A percentile compares a stretch with the other conserved stretches of the same genome.
These are phyloP conservation scores for Brassica hybrid DNA, from an alignment of 441 rosid species.

Conservation along the genomic window DNA sequence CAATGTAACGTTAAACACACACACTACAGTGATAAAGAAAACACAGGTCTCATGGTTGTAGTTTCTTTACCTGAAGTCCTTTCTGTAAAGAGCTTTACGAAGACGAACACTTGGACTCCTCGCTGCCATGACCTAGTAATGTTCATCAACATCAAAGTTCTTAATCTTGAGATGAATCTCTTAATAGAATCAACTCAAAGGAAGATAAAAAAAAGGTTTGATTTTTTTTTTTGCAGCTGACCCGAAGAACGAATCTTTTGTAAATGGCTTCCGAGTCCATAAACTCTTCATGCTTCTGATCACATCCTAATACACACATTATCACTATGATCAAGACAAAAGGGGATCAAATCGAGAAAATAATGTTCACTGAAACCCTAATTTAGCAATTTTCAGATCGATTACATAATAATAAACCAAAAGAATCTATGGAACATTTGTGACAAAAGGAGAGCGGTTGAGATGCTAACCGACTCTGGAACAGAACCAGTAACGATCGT, in stretches of 20 bases:
- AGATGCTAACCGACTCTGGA: slow-evolving; percentile 70
- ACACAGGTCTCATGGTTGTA: too few species aligned
- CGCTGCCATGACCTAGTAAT: slow-evolving; percentile 91
- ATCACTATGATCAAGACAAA: slow-evolving; percentile 4
- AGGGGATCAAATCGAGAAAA: too few species aligned
- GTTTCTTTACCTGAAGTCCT: slow-evolving; percentile 50
- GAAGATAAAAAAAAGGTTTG: background rate
- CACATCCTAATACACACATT: slow-evolving; percentile 65
- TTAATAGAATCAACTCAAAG: background rate
- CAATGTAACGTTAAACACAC: background rate
- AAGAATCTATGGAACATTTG: background rate
- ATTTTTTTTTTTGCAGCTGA: slow-evolving; percentile 43
- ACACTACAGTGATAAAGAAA: background rate
- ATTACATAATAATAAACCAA: background rate
- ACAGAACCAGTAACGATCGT: slow-evolving; percentile 97
- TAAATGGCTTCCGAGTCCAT: slow-evolving; percentile 85
- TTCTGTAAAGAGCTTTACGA: slow-evolving; percentile 60
- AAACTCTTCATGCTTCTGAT: slow-evolving; percentile 89
- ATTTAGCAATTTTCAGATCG: too few species aligned
- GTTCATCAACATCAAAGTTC: background rate
- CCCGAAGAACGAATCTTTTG: slow-evolving; percentile 86
- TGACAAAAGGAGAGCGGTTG: background rate
- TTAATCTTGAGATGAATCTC: background rate
- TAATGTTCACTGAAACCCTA: too few species aligned
- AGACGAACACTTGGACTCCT: slow-evolving; percentile 88